phyloP scores from a whole-genome alignment of 192 early-diverging fungal genomes.

The Phlyctochytrium planicorne region DNA sequence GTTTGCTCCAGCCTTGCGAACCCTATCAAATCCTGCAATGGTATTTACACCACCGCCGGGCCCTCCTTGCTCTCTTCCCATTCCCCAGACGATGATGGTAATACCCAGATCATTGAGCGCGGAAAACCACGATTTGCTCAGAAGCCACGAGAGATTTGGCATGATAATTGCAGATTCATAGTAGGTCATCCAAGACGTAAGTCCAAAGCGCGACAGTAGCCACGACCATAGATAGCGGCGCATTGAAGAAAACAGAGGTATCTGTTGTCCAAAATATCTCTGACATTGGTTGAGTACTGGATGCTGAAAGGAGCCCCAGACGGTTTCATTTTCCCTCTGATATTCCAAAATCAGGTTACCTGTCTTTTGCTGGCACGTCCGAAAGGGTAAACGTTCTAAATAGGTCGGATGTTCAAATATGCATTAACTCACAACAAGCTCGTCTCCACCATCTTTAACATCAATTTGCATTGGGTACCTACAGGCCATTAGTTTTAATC shows the following conservation, averaged over 20 bases:
- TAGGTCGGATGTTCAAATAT: background rate
- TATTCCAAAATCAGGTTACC: conserved; percentile 38
- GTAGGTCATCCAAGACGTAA: conserved; percentile 34
- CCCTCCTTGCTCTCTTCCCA: conserved; percentile 5
- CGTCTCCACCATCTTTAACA: conserved; percentile 41
- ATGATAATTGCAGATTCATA: conserved; percentile 40
- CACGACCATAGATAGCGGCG: conserved; percentile 15
- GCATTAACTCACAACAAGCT: conserved; percentile 28
- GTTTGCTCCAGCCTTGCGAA: conserved; percentile 35
- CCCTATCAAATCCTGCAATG: conserved; percentile 32
- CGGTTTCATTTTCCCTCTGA: conserved; percentile 33
- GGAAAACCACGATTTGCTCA: conserved; percentile 23
- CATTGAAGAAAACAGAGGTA: conserved; percentile 45
- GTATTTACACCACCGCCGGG: conserved; percentile 48
- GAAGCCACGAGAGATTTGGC: conserved; percentile 36
- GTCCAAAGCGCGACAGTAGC: conserved; percentile 30
- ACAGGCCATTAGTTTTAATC: background rate
- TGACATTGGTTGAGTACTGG: conserved; percentile 22
- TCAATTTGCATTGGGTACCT: conserved; percentile 51
- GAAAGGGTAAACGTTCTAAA: too few relatives aligned
- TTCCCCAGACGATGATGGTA: conserved; percentile 43
- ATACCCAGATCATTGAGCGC: conserved; percentile 40
- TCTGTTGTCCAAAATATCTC: conserved; percentile 32
- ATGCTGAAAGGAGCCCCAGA: conserved; percentile 45
- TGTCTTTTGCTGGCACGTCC: conserved; percentile 35